Evolutionary conservation across 2,329 filamentous ascomycete species (phyloP).

Genomic region (Ophiostoma angusticollis): DNA sequence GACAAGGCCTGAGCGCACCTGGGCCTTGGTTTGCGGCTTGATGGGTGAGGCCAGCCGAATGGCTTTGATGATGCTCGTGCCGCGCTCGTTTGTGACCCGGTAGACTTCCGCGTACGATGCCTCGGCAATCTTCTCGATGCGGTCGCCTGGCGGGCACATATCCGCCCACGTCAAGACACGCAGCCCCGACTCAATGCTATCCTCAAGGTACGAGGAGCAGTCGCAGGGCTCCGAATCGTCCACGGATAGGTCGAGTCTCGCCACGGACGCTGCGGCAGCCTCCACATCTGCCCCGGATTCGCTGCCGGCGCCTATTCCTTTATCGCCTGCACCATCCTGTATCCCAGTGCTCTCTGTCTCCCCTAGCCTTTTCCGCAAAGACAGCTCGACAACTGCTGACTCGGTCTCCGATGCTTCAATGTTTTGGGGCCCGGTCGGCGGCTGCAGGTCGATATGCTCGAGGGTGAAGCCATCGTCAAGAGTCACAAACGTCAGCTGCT

Average conservation of each 20-base stretch:
- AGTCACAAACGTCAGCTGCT: slow-evolving; percentile 13
- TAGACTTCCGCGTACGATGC: slow-evolving; percentile 56
- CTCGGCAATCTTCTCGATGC: slow-evolving; percentile 51
- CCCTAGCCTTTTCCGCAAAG: background rate
- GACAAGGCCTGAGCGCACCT: slow-evolving; percentile 39
- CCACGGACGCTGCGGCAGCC: too few species aligned
- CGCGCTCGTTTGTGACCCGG: slow-evolving; percentile 43
- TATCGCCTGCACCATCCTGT: background rate
- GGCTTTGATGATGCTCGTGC: slow-evolving; percentile 53
- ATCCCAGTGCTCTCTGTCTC: too few species aligned
- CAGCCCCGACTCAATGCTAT: slow-evolving; percentile 18
- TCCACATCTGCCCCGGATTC: background rate
- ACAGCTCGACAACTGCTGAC: too few species aligned
- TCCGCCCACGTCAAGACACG: slow-evolving; percentile 43
- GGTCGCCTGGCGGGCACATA: slow-evolving; percentile 38
- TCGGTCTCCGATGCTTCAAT: background rate
- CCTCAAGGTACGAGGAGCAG: slow-evolving; percentile 4
- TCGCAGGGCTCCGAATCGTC: slow-evolving; percentile 9
- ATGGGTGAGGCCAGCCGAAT: slow-evolving; percentile 47
- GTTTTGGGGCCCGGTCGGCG: background rate
- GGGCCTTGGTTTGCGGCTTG: slow-evolving; percentile 43
- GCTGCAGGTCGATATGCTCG: slow-evolving; percentile 1
- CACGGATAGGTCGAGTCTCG: background rate
- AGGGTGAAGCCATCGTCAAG: slow-evolving; percentile 7
- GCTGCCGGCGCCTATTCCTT: background rate